Percentiles rank a stretch among this genome's conserved stretches.
Conservation (phyloP, 2,329 filamentous ascomycete species). For the Hypoxylon sp. region DNA sequence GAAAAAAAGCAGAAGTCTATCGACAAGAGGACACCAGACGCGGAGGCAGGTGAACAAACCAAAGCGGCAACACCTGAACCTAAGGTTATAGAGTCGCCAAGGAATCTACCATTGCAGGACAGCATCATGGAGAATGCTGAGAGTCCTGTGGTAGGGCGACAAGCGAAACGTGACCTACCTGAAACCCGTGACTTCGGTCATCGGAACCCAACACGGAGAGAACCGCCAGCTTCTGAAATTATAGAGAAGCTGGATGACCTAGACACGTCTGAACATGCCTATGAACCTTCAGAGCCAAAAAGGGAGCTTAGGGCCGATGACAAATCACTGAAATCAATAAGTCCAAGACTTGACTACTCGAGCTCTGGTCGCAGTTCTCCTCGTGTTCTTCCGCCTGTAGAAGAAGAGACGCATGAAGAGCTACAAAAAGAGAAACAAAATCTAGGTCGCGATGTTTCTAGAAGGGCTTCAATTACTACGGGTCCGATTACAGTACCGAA, state of each 20-base stretch:
- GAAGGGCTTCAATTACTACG: conserved; percentile 45
- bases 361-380: conserved; percentile 62
- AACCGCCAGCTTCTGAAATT: conserved; percentile 41
- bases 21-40: conserved; percentile 43
- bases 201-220: conserved; percentile 23
- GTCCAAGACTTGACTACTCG: conserved; percentile 50
- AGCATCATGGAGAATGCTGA: conserved; percentile 53
- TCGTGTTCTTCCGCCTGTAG: conserved; percentile 66
- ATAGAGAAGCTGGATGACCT: conserved; percentile 51
- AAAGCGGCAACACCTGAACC: conserved; percentile 22
- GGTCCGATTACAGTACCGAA: conserved; percentile 60
- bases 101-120: conserved; percentile 6
- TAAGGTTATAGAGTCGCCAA: conserved; percentile 15
- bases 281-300: conserved; percentile 29
- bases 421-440: conserved; percentile 55
- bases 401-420: conserved; percentile 66
- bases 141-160: conserved; percentile 58
- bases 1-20: no score
- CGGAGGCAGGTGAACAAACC: conserved; percentile 34
- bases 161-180: conserved; percentile 39
- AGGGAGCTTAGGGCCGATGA: conserved; percentile 49
- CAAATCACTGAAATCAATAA: conserved; percentile 37
- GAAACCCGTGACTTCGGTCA: conserved; percentile 20
- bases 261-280: conserved; percentile 49
- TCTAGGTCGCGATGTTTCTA: conserved; percentile 41